Percentiles rank a stretch among this genome's conserved stretches.
Conservation (phyloP, 2,329 filamentous ascomycete species). For the Colletotrichum shisoi region DNA sequence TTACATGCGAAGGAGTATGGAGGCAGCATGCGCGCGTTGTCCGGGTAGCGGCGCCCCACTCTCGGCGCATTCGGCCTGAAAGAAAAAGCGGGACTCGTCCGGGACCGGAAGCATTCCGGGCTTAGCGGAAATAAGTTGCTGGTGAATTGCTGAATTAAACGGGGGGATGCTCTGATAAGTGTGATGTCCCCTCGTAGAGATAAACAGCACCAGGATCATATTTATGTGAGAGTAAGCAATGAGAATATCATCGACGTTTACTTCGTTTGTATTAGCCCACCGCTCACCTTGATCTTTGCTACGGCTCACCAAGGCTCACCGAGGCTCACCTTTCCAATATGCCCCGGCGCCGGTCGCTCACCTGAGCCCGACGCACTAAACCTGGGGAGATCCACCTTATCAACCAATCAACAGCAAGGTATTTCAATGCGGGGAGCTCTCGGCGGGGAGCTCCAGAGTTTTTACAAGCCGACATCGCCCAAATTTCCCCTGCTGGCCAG, state of each 20-base stretch:
- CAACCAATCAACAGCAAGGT: constrained; percentile 44
- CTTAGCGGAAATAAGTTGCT: constrained; percentile 24
- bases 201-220: too few relatives aligned
- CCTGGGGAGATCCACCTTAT: background rate
- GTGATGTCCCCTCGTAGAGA: background rate
- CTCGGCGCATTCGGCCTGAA: constrained; percentile 20
- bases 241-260: background rate
- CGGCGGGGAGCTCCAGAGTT: constrained; percentile 44
- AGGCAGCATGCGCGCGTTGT: constrained; percentile 22
- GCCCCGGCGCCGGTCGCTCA: constrained; percentile 28
- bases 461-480: constrained; percentile 48
- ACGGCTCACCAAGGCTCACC: background rate
- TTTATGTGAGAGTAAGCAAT: too few relatives aligned
- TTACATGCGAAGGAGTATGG: background rate
- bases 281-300: too few relatives aligned
- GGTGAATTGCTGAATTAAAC: background rate
- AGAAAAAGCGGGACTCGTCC: constrained; percentile 26
- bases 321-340: background rate
- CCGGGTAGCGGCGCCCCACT: constrained; percentile 30
- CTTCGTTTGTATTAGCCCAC: background rate
- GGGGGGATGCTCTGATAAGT: background rate
- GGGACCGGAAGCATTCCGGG: constrained; percentile 33
- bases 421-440: constrained; percentile 43
- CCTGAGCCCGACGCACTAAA: constrained; percentile 1
- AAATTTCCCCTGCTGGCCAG: constrained; percentile 33